Percentiles rank a stretch among this genome's conserved stretches.
Evolutionary conservation across 2,329 filamentous ascomycete genomes (phyloP).

Genomic region (Sarocladium oryzae): DNA sequence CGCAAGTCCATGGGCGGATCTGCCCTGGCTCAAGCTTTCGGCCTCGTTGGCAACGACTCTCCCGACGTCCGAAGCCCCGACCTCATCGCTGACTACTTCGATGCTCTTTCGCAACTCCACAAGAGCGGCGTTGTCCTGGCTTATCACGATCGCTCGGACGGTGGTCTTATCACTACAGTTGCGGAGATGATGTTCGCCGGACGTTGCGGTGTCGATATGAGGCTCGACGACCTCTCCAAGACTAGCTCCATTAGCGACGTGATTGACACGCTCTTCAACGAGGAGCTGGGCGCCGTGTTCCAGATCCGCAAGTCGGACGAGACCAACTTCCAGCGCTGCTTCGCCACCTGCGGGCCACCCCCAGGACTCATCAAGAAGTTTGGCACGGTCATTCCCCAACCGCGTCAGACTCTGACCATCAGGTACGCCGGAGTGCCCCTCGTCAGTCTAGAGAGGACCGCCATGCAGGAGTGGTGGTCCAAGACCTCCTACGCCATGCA

Average conservation of each 20-base stretch:
- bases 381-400: slow-evolving; percentile 62
- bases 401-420: slow-evolving; percentile 72
- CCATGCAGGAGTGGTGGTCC: slow-evolving; percentile 83
- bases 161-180: slow-evolving; percentile 82
- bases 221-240: slow-evolving; percentile 66
- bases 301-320: slow-evolving; percentile 84
- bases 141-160: slow-evolving; percentile 92
- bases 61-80: slow-evolving; percentile 82
- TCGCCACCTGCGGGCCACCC: slow-evolving; percentile 83
- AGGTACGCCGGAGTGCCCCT: slow-evolving; percentile 63
- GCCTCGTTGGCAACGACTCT: slow-evolving; percentile 74
- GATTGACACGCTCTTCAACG: slow-evolving; percentile 82
- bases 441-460: slow-evolving; percentile 60
- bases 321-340: slow-evolving; percentile 78
- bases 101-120: slow-evolving; percentile 66
- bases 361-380: slow-evolving; percentile 77
- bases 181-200: slow-evolving; percentile 99
- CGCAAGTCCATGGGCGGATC: slow-evolving; percentile 83
- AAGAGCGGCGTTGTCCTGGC: slow-evolving; percentile 65
- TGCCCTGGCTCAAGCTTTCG: slow-evolving; percentile 82
- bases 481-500: slow-evolving; percentile 89
- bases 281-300: slow-evolving; percentile 94
- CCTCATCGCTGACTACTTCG: slow-evolving; percentile 82
- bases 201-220: slow-evolving; percentile 78
- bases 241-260: slow-evolving; percentile 57